These are phyloP conservation scores for Syncephalis fuscata DNA, from an alignment of 371 early-diverging fungal genomes.

Conservation along the genomic window DNA sequence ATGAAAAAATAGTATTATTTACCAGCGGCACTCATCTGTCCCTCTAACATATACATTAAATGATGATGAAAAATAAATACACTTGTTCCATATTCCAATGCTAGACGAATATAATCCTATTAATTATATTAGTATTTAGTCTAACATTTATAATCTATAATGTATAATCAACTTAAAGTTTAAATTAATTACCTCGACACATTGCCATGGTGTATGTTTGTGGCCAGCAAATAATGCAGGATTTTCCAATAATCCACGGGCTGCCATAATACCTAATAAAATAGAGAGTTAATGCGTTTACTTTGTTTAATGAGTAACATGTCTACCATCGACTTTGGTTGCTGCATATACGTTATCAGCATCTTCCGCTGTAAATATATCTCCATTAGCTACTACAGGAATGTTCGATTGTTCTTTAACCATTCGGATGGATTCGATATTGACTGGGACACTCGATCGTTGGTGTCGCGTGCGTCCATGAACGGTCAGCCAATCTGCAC, in stretches of 20 bases:
- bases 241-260: constrained; percentile 77
- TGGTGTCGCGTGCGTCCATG: constrained; percentile 68
- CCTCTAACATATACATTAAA: constrained; percentile 86
- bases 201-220: constrained; percentile 50
- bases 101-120: constrained; percentile 53
- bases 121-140: constrained; percentile 2
- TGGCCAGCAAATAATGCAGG: constrained; percentile 68
- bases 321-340: constrained; percentile 55
- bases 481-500: constrained; percentile 63
- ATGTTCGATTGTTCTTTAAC: constrained; percentile 52
- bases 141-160: neutral
- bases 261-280: constrained; percentile 57
- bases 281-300: neutral
- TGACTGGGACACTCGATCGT: constrained; percentile 56
- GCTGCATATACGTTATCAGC: constrained; percentile 41
- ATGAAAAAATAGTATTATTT: neutral
- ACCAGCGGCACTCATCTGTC: constrained; percentile 59
- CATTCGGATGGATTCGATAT: constrained; percentile 47
- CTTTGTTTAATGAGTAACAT: neutral
- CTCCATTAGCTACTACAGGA: constrained; percentile 72
- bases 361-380: constrained; percentile 47
- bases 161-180: no score
- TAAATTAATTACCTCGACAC: constrained; percentile 29
- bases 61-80: constrained; percentile 84
- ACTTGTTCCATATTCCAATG: constrained; percentile 67